Evolutionary conservation across 768 basidiomycete genomes (phyloP), one percentile per base, ranked within the genome.

Genomic region (Filobasidium floriforme): DNA sequence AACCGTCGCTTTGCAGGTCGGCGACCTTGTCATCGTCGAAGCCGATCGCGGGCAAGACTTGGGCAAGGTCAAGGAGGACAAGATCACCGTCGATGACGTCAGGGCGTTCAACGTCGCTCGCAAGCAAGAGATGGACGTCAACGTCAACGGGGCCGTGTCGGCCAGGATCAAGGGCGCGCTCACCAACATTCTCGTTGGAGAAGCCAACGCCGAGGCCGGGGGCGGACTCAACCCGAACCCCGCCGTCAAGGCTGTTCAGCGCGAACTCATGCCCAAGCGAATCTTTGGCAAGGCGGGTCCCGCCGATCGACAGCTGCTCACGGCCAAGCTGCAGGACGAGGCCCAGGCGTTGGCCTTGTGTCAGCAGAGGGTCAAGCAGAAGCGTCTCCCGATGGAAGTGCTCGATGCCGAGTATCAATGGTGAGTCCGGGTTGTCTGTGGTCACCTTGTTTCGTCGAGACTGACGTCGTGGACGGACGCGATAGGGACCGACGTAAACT

Each of bases 361-460:
- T 72, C 86, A 91, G 78, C 89, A 83, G 67, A 97, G 97, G 79
- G 93, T 96, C 15, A 82, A 87, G 62, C 90, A 92, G 77, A 89
- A 93, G 81, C 92, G 92, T 76, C 80, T 97, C 75, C 92, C 92
- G 19, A 99, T 99, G 94, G 91, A 97, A 79, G 92, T 99, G 66
- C 87, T 96, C 59, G 94, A 97, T 79, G 94, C 93, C 40, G 94
- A 98, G 80, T 99, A 93, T 81, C 94, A 99, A 76, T 98, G 92
- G 92, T 92, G 65, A 32, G 88, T 80, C 0, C 24, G 41, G 32
- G 14, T n/a, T 9, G 29, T n/a, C n/a, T 65, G 44, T 24, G 49
- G 29, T 32, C 24, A 12, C 18, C n/a, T n/a, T n/a, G 10, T 67
- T 32, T 26, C 1, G 41, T 37, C 22, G 22, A 41, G 19, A 49